These are phyloP conservation scores for Verticillium albo-atrum DNA, from an alignment of 2,329 filamentous ascomycete genomes.

Conservation along the genomic window DNA sequence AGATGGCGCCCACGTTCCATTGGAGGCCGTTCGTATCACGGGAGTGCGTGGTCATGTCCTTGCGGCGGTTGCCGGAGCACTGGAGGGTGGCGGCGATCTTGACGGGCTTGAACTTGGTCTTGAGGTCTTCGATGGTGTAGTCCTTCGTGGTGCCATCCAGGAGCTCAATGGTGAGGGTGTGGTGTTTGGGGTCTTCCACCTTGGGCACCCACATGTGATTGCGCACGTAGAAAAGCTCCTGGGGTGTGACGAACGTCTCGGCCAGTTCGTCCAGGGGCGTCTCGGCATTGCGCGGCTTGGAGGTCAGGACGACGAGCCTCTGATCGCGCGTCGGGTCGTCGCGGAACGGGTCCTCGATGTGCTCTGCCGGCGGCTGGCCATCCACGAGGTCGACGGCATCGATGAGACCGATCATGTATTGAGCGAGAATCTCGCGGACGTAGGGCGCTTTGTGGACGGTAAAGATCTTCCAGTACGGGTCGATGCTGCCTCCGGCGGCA, in stretches of 20 bases:
- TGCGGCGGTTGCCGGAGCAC: constrained; percentile 56
- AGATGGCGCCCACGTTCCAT: constrained; percentile 57
- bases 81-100: constrained; percentile 53
- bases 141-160: constrained; percentile 46
- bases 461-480: constrained; percentile 68
- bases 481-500: constrained; percentile 60
- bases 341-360: constrained; percentile 57
- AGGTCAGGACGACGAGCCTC: constrained; percentile 45
- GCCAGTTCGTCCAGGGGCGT: constrained; percentile 45
- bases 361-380: constrained; percentile 46
- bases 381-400: constrained; percentile 55
- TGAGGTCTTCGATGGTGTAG: constrained; percentile 52
- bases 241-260: constrained; percentile 48
- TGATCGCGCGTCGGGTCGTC: constrained; percentile 48
- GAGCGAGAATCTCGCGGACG: constrained; percentile 60
- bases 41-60: constrained; percentile 50
- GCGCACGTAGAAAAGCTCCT: constrained; percentile 29
- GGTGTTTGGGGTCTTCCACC: constrained; percentile 31
- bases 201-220: constrained; percentile 62
- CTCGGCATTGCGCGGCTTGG: constrained; percentile 58
- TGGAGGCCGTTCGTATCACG: constrained; percentile 51
- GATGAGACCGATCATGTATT: constrained; percentile 59
- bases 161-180: constrained; percentile 50
- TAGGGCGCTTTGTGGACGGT: constrained; percentile 62
- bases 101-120: constrained; percentile 42